These are phyloP conservation scores for Erythrophleum ivorense DNA, from an alignment of 331 rosid genomes.

Conservation along the genomic window DNA sequence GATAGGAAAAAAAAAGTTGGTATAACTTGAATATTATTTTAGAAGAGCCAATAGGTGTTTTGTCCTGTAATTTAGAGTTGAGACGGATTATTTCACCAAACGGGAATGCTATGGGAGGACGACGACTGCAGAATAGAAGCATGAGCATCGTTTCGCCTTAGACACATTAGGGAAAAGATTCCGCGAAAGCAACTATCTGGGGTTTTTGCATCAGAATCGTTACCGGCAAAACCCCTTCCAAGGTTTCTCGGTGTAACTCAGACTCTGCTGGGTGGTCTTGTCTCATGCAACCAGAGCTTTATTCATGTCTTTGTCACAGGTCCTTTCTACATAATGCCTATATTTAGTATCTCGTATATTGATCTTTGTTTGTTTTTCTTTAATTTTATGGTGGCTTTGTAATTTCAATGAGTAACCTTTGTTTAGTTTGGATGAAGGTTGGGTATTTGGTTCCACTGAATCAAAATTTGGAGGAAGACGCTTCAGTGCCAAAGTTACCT, in stretches of 20 bases:
- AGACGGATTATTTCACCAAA: no score
- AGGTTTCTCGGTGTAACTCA: not conserved
- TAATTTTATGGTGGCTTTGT: not conserved
- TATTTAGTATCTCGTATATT: not conserved
- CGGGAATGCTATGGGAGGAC: no score
- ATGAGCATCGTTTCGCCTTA: no score
- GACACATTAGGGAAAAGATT: no score
- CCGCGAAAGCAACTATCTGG: not conserved
- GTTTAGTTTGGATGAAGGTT: conserved; percentile 39
- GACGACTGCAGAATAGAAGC: no score
- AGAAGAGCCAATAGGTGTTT: no score
- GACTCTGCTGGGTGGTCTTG: not conserved
- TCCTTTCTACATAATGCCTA: not conserved
- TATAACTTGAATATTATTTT: no score
- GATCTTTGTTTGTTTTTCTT: not conserved
- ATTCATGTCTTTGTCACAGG: conserved; percentile 45
- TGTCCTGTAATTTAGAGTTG: no score
- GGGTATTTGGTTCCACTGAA: conserved; percentile 69
- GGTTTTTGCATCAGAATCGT: not conserved
- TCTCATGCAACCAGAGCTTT: conserved; percentile 26
- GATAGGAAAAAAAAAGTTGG: no score
- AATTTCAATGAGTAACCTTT: not conserved
- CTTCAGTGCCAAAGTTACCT: conserved; percentile 55
- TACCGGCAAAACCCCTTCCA: not conserved
- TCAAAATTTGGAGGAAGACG: conserved; percentile 50